Evolutionary conservation across 2,329 filamentous ascomycete genomes (phyloP).

Genomic region (Monilinia vaccinii-corymbosi): DNA sequence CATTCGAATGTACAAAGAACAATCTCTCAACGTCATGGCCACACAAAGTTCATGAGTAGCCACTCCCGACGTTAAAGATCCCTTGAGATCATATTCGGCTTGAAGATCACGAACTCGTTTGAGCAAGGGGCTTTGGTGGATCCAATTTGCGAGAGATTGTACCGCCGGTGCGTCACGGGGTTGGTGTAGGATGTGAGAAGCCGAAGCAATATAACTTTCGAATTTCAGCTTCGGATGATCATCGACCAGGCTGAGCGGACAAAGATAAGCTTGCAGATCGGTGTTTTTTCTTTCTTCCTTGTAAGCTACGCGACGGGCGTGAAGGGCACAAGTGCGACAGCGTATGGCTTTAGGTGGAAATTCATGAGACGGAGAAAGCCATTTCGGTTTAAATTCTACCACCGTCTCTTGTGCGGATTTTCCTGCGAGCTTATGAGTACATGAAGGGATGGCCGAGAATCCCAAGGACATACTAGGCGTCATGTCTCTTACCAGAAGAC

Average conservation of each 20-base stretch:
- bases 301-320: constrained; percentile 27
- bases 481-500: constrained; percentile 70
- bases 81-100: constrained; percentile 26
- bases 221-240: constrained; percentile 37
- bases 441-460: background rate
- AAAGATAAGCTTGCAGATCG: constrained; percentile 34
- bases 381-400: constrained; percentile 78
- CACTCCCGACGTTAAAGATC: constrained; percentile 25
- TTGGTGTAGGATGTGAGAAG: constrained; percentile 28
- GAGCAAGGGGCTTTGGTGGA: constrained; percentile 25
- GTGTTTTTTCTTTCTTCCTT: constrained; percentile 33
- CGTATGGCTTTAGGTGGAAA: constrained; percentile 53
- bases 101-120: constrained; percentile 36
- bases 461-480: constrained; percentile 32
- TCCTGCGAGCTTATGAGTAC: background rate
- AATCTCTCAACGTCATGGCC: constrained; percentile 76
- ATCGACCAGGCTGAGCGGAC: constrained; percentile 56
- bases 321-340: constrained; percentile 64
- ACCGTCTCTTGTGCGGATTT: constrained; percentile 32
- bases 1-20: constrained; percentile 63
- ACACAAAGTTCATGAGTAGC: constrained; percentile 44
- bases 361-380: constrained; percentile 67
- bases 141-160: constrained; percentile 30
- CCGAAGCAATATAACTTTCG: constrained; percentile 22
- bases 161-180: background rate